Conservation (phyloP, 805 yeast species). For the Wickerhamiella australiensis region DNA sequence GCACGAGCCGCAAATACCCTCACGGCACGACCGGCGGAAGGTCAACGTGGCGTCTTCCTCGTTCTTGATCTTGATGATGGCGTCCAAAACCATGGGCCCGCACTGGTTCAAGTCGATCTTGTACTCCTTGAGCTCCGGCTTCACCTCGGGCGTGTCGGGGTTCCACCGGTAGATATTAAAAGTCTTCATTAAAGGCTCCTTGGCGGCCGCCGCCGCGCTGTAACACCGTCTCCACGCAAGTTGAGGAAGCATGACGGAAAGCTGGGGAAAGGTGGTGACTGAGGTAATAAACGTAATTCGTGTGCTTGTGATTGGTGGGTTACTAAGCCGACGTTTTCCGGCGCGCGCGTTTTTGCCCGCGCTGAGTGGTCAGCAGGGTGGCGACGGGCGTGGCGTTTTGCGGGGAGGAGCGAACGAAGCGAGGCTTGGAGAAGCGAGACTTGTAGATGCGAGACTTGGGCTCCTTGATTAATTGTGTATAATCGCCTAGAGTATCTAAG, state of each 20-base stretch:
- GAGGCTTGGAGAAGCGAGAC: too few relatives aligned
- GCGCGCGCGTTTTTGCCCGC: neutral
- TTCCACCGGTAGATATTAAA: conserved; percentile 97
- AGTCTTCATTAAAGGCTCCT: conserved; percentile 53
- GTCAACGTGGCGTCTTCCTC: conserved; percentile 94
- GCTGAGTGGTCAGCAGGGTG: too few relatives aligned
- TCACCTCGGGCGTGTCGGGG: conserved; percentile 88
- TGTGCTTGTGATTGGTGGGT: neutral
- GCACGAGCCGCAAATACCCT: conserved; percentile 98
- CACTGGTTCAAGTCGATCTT: conserved; percentile 77
- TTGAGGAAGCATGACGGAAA: conserved; percentile 1
- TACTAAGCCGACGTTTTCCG: neutral
- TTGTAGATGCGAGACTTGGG: too few relatives aligned
- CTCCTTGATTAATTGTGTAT: too few relatives aligned
- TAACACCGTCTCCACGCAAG: neutral
- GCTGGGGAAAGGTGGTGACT: neutral
- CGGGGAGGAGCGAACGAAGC: too few relatives aligned
- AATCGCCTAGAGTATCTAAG: too few relatives aligned
- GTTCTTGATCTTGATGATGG: conserved; percentile 84
- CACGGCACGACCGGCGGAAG: conserved; percentile 96
- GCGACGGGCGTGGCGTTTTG: too few relatives aligned
- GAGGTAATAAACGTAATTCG: neutral
- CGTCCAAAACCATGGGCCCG: conserved; percentile 98
- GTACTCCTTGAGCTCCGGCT: conserved; percentile 77
- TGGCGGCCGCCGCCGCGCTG: conserved; percentile 36